These are phyloP conservation scores for Thalassiosira mediterranea DNA, from an alignment of 352 stramenopile species.

Conservation along the genomic window DNA sequence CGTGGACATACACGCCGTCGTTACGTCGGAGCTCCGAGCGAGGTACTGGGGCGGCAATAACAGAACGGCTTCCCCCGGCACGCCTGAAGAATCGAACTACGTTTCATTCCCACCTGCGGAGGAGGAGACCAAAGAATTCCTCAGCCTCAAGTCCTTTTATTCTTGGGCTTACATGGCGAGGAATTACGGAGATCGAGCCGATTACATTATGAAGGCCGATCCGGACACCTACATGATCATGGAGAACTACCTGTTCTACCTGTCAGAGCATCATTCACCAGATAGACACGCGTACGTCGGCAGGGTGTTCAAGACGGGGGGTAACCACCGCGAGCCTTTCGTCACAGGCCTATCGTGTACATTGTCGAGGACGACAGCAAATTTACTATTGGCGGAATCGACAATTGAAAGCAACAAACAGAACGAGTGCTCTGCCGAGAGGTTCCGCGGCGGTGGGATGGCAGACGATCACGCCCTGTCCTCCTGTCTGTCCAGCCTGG, in stretches of 20 bases:
- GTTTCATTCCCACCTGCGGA: not conserved
- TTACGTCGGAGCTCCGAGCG: not conserved
- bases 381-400: not conserved
- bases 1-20: not conserved
- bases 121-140: conserved; percentile 5
- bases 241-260: conserved; percentile 13
- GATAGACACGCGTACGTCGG: not conserved
- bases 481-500: not conserved
- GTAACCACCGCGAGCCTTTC: conserved; percentile 9
- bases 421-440: not conserved
- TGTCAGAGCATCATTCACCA: conserved; percentile 1
- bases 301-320: conserved; percentile 9
- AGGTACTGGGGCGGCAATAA: not conserved
- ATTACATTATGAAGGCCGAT: conserved; percentile 21
- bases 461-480: conserved; percentile 4
- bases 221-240: conserved; percentile 15
- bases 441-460: not conserved
- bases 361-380: not conserved
- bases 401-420: not conserved
- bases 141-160: conserved; percentile 11
- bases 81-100: not conserved
- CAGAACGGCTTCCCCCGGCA: not conserved
- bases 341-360: not conserved
- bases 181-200: not conserved
- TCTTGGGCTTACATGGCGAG: conserved; percentile 13